A percentile compares a stretch with the other conserved stretches of the same genome.
These are phyloP conservation scores for Dactylellina haptotyla DNA, from an alignment of 2,329 filamentous ascomycete species.

Conservation along the genomic window DNA sequence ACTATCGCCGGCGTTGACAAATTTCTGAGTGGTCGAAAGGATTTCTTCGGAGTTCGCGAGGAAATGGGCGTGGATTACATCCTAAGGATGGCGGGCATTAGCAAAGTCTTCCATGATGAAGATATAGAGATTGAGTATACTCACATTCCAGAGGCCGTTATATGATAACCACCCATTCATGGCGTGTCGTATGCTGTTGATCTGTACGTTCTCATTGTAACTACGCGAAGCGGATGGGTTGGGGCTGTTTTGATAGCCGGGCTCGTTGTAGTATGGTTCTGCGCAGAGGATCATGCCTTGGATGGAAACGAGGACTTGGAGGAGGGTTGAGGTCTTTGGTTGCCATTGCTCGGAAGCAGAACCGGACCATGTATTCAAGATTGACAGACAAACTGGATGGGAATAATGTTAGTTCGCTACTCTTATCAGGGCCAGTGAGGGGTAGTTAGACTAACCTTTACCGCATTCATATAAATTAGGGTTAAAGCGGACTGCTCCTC, in stretches of 20 bases:
- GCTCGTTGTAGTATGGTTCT: constrained; percentile 69
- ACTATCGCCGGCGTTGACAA: neutral
- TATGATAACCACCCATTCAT: constrained; percentile 33
- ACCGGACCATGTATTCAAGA: constrained; percentile 66
- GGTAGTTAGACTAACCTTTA: constrained; percentile 61
- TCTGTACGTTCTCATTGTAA: constrained; percentile 40
- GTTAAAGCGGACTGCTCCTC: constrained; percentile 63
- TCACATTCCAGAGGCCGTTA: constrained; percentile 28
- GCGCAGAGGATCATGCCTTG: constrained; percentile 70
- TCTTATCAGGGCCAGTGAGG: neutral
- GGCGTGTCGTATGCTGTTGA: constrained; percentile 17
- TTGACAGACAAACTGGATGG: constrained; percentile 64
- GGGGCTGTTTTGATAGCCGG: constrained; percentile 59
- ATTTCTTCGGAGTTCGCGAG: constrained; percentile 23
- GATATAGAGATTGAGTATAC: too few relatives aligned
- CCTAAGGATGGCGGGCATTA: neutral
- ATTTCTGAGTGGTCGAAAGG: constrained; percentile 15
- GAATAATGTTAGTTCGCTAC: constrained; percentile 28
- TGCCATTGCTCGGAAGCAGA: constrained; percentile 63
- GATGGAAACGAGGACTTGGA: constrained; percentile 68
- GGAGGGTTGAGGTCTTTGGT: constrained; percentile 64
- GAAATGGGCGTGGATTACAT: constrained; percentile 40
- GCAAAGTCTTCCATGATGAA: neutral
- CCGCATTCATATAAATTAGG: constrained; percentile 67
- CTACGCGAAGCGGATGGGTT: neutral